A percentile compares a stretch with the other conserved stretches of the same genome.
Evolutionary conservation across 1,284 basidiomycete species (phyloP).

Genomic region (Inonotus obliquus): DNA sequence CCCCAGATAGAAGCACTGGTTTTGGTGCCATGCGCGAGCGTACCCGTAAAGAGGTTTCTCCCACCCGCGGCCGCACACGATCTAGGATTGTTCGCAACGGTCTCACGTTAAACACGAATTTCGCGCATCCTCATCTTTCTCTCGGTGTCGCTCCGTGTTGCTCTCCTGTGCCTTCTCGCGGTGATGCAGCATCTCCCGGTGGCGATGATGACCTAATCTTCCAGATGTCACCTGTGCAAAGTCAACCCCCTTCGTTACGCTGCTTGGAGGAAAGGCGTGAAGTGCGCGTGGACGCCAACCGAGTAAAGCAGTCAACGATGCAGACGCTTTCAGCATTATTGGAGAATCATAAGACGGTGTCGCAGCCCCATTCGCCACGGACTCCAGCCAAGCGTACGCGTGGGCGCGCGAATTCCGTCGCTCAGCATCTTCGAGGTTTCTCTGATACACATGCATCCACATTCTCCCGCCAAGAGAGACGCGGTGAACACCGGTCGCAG

Average conservation of each 20-base stretch:
- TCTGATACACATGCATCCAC: background rate
- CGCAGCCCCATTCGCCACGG: background rate
- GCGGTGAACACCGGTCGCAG: conserved; percentile 5
- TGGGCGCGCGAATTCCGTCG: conserved; percentile 1
- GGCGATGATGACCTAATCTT: conserved; percentile 20
- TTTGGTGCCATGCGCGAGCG: background rate
- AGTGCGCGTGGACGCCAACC: background rate
- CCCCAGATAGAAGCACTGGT: background rate
- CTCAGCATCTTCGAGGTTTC: conserved; percentile 10
- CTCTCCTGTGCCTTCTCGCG: background rate
- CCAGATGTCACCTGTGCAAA: conserved; percentile 19
- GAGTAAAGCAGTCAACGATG: conserved; percentile 2
- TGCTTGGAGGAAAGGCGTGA: conserved; percentile 4
- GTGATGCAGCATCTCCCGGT: background rate
- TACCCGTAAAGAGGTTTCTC: background rate
- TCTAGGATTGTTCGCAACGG: conserved; percentile 1
- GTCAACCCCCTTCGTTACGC: conserved; percentile 9
- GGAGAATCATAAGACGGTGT: conserved; percentile 7
- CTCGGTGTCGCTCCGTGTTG: conserved; percentile 7
- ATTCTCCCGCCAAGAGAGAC: background rate
- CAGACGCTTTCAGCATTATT: conserved; percentile 14
- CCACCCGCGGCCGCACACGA: conserved; percentile 13
- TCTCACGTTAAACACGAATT: conserved; percentile 3
- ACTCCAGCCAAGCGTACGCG: background rate
- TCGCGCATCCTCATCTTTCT: background rate